phyloP scores from a whole-genome alignment of 495 filamentous ascomycete species.

The Aspergillus diversus region DNA sequence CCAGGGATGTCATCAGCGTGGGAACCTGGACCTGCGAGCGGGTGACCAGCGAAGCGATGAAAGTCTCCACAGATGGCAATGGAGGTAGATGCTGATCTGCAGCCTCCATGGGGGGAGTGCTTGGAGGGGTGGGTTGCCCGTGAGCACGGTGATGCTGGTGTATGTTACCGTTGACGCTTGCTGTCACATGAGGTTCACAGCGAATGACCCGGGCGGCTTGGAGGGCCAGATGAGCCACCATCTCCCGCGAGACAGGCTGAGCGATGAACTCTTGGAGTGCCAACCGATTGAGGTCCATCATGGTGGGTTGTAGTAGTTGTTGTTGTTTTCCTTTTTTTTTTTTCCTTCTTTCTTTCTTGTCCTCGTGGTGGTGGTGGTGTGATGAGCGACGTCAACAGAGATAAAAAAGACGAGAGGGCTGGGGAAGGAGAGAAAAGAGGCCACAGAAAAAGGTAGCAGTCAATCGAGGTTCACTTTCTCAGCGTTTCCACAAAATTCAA shows the following conservation, averaged over 20 bases:
- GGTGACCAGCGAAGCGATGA: slow-evolving; percentile 88
- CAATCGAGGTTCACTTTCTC: slow-evolving; percentile 10
- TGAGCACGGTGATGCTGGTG: slow-evolving; percentile 27
- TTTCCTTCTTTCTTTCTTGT: background rate
- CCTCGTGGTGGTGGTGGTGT: slow-evolving; percentile 2
- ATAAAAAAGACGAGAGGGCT: slow-evolving; percentile 13
- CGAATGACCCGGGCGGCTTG: slow-evolving; percentile 88
- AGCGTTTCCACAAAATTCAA: slow-evolving; percentile 34
- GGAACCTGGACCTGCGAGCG: slow-evolving; percentile 96
- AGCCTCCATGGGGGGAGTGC: slow-evolving; percentile 63
- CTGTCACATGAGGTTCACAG: slow-evolving; percentile 67
- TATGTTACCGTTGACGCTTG: slow-evolving; percentile 15
- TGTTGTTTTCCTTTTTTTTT: too few species aligned
- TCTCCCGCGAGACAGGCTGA: slow-evolving; percentile 75
- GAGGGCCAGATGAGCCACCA: slow-evolving; percentile 82
- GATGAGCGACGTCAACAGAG: slow-evolving; percentile 8
- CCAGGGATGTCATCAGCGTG: slow-evolving; percentile 93
- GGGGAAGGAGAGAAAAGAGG: slow-evolving; percentile 18
- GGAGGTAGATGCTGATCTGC: slow-evolving; percentile 41
- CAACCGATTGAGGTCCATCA: slow-evolving; percentile 63
- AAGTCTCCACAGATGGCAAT: slow-evolving; percentile 81
- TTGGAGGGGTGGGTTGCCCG: slow-evolving; percentile 69
- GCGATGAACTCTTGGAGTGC: slow-evolving; percentile 91
- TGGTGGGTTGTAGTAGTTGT: background rate
- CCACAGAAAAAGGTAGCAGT: slow-evolving; percentile 14